These are phyloP conservation scores for Nemania sp. DNA, from an alignment of 2,329 filamentous ascomycete genomes.

Conservation along the genomic window DNA sequence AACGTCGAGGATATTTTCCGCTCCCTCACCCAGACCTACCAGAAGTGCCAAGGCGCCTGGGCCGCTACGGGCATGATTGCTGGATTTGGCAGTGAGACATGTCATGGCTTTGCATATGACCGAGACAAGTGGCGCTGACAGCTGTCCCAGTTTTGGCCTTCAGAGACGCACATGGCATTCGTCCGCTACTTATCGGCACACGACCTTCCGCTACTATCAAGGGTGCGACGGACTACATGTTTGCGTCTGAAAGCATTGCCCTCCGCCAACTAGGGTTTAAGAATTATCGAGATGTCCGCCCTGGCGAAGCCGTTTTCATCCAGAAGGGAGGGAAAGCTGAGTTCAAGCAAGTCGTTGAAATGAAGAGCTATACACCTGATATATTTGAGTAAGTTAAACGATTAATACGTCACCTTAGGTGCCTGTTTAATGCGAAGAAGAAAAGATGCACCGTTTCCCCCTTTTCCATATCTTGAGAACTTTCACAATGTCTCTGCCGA, in stretches of 20 bases:
- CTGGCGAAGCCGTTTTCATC: conserved; percentile 78
- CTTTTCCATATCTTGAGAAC: too few relatives aligned
- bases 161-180: conserved; percentile 79
- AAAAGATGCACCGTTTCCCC: too few relatives aligned
- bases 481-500: background rate
- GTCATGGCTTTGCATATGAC: background rate
- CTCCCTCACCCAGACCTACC: conserved; percentile 73
- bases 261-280: conserved; percentile 72
- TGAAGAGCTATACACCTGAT: conserved; percentile 71
- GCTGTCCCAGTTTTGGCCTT: conserved; percentile 21
- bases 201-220: conserved; percentile 60
- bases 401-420: too few relatives aligned
- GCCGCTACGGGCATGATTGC: conserved; percentile 86
- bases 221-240: conserved; percentile 73
- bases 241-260: conserved; percentile 79
- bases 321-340: conserved; percentile 71
- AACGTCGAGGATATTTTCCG: conserved; percentile 81
- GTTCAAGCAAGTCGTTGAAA: conserved; percentile 69
- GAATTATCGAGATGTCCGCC: conserved; percentile 70
- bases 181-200: conserved; percentile 73
- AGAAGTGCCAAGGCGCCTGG: conserved; percentile 75
- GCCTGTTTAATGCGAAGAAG: too few relatives aligned
- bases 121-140: background rate
- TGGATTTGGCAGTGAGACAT: conserved; percentile 65
- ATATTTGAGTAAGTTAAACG: conserved; percentile 23